Percentiles rank a stretch among this genome's conserved stretches.
These are phyloP conservation scores for Gossypium rotundifolium DNA, from an alignment of 345 rosid species.

Conservation along the genomic window DNA sequence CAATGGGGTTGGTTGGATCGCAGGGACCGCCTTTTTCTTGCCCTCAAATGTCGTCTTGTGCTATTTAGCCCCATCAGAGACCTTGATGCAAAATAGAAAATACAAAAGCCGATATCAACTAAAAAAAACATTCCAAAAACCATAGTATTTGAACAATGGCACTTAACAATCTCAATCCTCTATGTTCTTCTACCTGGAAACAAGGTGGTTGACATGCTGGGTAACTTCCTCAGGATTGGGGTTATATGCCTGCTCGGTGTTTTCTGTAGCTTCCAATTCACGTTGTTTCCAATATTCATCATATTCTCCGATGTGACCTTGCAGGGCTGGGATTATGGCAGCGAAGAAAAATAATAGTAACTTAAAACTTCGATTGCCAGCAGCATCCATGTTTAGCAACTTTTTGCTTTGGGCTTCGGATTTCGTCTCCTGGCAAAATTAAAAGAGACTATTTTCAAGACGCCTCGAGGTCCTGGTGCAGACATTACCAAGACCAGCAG, in stretches of 20 bases:
- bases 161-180: not conserved
- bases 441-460: not conserved
- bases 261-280: conserved; percentile 32
- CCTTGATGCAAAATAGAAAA: not conserved
- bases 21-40: conserved; percentile 38
- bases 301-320: conserved; percentile 30
- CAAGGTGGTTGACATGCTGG: conserved; percentile 32
- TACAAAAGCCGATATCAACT: not conserved
- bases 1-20: conserved; percentile 69
- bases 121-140: not conserved
- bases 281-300: conserved; percentile 60
- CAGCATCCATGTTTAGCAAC: not conserved
- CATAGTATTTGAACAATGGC: not conserved
- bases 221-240: conserved; percentile 49
- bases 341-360: conserved; percentile 13
- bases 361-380: not conserved
- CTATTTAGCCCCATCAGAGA: conserved; percentile 20
- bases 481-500: not conserved
- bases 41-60: conserved; percentile 42
- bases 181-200: conserved; percentile 28
- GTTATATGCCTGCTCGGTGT: conserved; percentile 30
- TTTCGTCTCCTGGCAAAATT: not conserved
- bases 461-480: conserved; percentile 1
- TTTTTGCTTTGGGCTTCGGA: not conserved
- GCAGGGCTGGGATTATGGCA: conserved; percentile 14